Base-by-base conservation (phyloP, 2,329 filamentous ascomycete species). In the Alternaria infectoria region DNA sequence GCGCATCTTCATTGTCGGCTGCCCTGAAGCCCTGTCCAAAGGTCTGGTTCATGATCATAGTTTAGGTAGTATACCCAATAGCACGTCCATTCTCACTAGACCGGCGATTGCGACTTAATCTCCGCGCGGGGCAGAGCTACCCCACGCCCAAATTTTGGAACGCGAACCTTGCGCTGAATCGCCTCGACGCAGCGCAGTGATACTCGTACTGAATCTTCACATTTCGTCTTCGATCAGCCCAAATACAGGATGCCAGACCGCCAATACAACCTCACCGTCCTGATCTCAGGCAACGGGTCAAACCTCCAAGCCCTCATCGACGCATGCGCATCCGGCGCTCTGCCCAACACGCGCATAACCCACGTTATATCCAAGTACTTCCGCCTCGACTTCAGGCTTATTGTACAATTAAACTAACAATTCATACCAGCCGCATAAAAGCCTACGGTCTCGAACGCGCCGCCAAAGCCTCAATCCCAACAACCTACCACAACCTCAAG, bases 301-400 rank as follows among this genome's bases (percentile, higher is more conserved):
- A 95, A 95, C 77, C 88, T 94, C 19, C 91, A 95, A 83, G 91
- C 91, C 61, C 85, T 97, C 56, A 90, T 91, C 73, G 87, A 90
- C 77, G 86, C 86, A 62, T 82, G 83, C 79, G 80, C 82, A 54
- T 77, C 83, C 26, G 77, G 80, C 30, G 72, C 80, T 23, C 83
- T 88, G 28, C 83, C 86, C 44, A 80, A 84, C 68, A 81, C 83
- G 6, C 82, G 83, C 68, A 86, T 91, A 72, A 81, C 87, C 23
- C 87, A 88, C 62, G 89, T 92, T 6, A 88, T 92, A 62, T 86
- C 88, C 61, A 80, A 81, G 77, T 79, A 69, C 13, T 28, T 17
- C n/a, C 10, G 6, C 36, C 26, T 12, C 19, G n/a, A 10, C 11
- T 2, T 4, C 43, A 3, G n/a, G 9, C 28, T 52, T 44, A 1